Evolutionary conservation across 768 basidiomycete genomes (phyloP), one percentile per base, ranked within the genome.

Genomic region (Russula brevipes): DNA sequence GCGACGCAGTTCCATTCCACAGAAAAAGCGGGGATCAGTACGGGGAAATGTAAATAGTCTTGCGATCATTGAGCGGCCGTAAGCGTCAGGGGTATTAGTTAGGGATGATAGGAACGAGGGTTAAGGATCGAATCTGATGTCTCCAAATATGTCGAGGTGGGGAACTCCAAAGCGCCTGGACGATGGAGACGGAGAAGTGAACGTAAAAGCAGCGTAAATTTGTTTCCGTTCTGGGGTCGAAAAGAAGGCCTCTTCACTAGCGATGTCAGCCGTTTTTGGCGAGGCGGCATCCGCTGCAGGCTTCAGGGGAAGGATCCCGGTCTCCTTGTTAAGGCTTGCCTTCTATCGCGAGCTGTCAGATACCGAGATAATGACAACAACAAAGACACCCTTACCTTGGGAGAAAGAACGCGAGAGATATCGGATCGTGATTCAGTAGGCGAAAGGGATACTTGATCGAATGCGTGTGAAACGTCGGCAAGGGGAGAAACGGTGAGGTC

Each of bases 401-500:
- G 41, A 19, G 65, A 44, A 46, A 65, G 56, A 42, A 60, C 38
- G 16, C 60, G 54, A 53, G 51, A 45, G 4, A 16, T 30, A 12
- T 52, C 50, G 35, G 55, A 36, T 57, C 47, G 49, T 30, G 58
- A 38, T n/a, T 69, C 67, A n/a, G 61, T 61, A 54, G 69, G 51
- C 19, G 61, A 49, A 31, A 65, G 38, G 19, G 68, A 67, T 24
- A 68, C 61, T 55, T 70, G 65, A 53, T 85, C 85, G 70, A 87
- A 89, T 0, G 89, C 89, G 64, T 81, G 46, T 79, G 73, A 86
- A 53, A 91, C 84, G 72, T 91, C 89, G 42, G 89, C 89, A 67
- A 91, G 73, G 49, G 89, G 89, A 69, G 81, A 77, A 66, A 91
- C 89, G 5, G 89, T 91, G 66, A 91, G 71, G 69, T 89, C 89